Evolutionary conservation across 768 basidiomycete species (phyloP).

Genomic region (Auricularia sp.): DNA sequence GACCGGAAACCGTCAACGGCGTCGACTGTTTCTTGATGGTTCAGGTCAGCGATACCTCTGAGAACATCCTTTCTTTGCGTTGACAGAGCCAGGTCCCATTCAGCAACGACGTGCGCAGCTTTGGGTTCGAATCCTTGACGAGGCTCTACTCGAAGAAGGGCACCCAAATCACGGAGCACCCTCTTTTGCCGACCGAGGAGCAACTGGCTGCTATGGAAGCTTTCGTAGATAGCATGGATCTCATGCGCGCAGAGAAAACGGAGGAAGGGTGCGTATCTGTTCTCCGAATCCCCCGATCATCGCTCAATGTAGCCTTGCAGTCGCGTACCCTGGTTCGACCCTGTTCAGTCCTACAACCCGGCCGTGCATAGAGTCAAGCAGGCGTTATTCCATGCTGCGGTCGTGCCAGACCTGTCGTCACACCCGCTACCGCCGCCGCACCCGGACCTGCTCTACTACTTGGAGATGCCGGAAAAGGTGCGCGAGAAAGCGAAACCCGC

Average conservation of each 20-base stretch:
- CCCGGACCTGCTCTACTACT: constrained; percentile 73
- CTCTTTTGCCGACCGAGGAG: constrained; percentile 69
- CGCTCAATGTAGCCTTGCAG: constrained; percentile 28
- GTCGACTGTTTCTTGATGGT: constrained; percentile 80
- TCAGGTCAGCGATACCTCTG: constrained; percentile 43
- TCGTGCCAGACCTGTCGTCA: constrained; percentile 59
- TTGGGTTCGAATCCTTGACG: constrained; percentile 75
- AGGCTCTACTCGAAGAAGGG: constrained; percentile 67
- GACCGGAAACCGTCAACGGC: constrained; percentile 50
- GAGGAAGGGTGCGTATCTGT: constrained; percentile 52
- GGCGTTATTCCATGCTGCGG: constrained; percentile 82
- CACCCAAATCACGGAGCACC: constrained; percentile 61
- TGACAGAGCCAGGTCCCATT: constrained; percentile 67
- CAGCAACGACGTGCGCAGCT: constrained; percentile 85
- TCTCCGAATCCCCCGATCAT: not conserved
- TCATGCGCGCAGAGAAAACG: constrained; percentile 66
- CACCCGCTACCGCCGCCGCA: constrained; percentile 81
- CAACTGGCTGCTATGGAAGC: constrained; percentile 76
- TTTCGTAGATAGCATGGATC: constrained; percentile 83
- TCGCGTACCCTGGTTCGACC: constrained; percentile 65
- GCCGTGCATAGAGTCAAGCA: constrained; percentile 86
- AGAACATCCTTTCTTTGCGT: not conserved
- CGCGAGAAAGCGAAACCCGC: constrained; percentile 49
- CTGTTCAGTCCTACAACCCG: constrained; percentile 74
- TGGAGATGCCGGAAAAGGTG: constrained; percentile 63